phyloP scores from a whole-genome alignment of 2,329 filamentous ascomycete species.

The Trichoderma atroviride region DNA sequence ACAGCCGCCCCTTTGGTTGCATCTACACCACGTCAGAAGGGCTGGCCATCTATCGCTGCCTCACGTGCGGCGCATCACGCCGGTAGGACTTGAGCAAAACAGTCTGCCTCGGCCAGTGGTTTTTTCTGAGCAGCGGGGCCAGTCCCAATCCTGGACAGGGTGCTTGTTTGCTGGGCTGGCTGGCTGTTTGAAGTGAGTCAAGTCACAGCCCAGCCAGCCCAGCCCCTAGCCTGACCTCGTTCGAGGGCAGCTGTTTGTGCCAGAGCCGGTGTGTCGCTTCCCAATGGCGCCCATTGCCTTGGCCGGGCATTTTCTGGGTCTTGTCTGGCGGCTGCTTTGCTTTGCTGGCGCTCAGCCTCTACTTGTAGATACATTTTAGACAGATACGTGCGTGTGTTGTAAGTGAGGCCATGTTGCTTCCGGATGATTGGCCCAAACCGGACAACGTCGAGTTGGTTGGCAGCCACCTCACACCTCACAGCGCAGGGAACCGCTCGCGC shows the following conservation, averaged over 20 bases:
- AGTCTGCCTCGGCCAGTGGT: conserved; percentile 5
- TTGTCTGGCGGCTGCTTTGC: conserved; percentile 4
- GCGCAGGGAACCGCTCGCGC: conserved; percentile 1
- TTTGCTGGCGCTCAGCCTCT: conserved; percentile 7
- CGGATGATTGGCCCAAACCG: neutral
- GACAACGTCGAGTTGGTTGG: neutral
- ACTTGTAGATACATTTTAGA: neutral
- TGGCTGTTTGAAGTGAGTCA: neutral
- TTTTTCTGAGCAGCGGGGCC: neutral
- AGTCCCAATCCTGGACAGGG: neutral
- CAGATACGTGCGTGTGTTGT: neutral
- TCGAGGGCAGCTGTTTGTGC: neutral
- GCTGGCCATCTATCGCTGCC: neutral
- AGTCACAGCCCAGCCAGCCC: neutral
- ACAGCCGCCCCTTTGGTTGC: conserved; percentile 6
- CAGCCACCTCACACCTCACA: conserved; percentile 9
- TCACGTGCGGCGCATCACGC: conserved; percentile 18
- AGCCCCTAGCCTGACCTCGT: neutral
- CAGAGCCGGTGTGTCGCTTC: conserved; percentile 21
- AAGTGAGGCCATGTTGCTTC: neutral
- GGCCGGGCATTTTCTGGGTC: neutral
- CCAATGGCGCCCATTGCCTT: conserved; percentile 9
- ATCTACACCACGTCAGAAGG: conserved; percentile 15
- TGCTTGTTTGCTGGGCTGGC: neutral
- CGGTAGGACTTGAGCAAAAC: neutral